Evolutionary conservation across 1,284 basidiomycete genomes (phyloP), one percentile per base, ranked within the genome.

Genomic region (Papiliotrema laurentii): DNA sequence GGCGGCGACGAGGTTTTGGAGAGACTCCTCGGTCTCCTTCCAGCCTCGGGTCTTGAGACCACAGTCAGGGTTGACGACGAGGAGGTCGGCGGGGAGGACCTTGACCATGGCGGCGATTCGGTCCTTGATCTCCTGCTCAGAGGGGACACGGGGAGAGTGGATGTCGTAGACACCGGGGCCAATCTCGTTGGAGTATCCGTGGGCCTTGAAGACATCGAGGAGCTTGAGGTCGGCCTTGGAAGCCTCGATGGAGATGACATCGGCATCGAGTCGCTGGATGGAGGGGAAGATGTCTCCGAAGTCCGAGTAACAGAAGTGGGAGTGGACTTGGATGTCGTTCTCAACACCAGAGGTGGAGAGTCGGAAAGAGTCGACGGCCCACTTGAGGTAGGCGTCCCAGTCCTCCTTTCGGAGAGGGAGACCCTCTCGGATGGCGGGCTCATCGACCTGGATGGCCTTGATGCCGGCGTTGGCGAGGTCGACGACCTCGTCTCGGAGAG

Each of bases 91-190:
- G 55, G 87, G 84, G 63, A 94, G 83, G 66, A 87, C 85, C 54
- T 78, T 77, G 63, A 88, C 83, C 81, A 94, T 92, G 59, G 83
- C 77, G 75, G 83, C 81, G 74, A 98, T 82, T 68, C 92, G 89
- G 66, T 94, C 86, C 79, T 86, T 86, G 80, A 98, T 94, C 81
- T 99, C 96, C 75, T 93, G 82, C 66, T 85, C 83, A 53, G 83
- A 79, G 49, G 96, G 96, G 57, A 99, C 89, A 83, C 96, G 93
- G 60, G 94, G 94, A 64, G 93, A 97, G 82, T 97, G 96, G 77
- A 98, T 97, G 78, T 98, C 94, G 74, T 94, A 96, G 69, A 93
- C 89, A 84, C 93, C 94, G 43, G 96, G 94, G 58, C 96, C 96
- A 70, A 98, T 97, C 79, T 91, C 84, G 81, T 96, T 97, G 54